A percentile compares a stretch with the other conserved stretches of the same genome.
phyloP scores from a whole-genome alignment of 768 basidiomycete genomes.

The Kondoa malvinella region DNA sequence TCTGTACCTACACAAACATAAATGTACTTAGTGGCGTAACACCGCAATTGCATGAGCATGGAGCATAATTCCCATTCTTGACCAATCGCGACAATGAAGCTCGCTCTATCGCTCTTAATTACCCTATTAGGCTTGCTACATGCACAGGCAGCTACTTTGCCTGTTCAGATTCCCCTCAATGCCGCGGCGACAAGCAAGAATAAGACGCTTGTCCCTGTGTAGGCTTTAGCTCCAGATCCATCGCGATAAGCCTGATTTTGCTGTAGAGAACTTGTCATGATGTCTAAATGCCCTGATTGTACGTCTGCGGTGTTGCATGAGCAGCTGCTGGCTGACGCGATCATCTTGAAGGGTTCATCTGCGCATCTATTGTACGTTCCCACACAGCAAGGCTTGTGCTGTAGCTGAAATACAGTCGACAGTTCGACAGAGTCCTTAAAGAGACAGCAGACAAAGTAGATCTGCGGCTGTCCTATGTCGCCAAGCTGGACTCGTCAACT shows the following conservation, averaged over 20 bases:
- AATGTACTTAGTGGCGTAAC: too few species aligned
- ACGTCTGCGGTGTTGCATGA: neutral
- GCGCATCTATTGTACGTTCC: neutral
- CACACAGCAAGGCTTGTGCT: neutral
- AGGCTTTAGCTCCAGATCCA: neutral
- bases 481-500: neutral
- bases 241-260: neutral
- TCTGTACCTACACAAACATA: too few species aligned
- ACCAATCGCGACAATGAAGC: too few species aligned
- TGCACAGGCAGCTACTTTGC: too few species aligned
- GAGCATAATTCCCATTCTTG: too few species aligned
- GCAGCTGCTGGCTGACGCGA: neutral
- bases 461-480: neutral
- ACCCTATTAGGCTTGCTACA: too few species aligned
- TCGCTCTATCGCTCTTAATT: too few species aligned
- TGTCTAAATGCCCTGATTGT: neutral
- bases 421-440: neutral
- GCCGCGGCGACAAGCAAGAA: neutral
- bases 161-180: neutral
- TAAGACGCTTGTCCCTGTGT: neutral
- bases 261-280: neutral
- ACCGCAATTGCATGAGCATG: too few species aligned
- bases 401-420: neutral
- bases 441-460: neutral
- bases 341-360: neutral